Conservation (phyloP, 257 asterid genomes). For the Cinchona pubescens region DNA sequence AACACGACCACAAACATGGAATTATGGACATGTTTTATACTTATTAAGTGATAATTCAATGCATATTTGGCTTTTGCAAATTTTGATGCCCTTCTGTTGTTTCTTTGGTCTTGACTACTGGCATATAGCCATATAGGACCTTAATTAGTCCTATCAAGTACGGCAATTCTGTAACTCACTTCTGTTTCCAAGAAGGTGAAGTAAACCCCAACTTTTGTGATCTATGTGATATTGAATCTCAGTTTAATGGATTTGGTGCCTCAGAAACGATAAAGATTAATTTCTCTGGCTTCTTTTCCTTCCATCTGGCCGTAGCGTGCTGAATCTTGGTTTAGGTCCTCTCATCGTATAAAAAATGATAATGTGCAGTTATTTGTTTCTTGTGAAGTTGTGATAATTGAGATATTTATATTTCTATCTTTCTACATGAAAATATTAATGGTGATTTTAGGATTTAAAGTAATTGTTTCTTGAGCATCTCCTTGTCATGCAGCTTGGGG, state of each 20-base stretch:
- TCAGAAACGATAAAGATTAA: background rate
- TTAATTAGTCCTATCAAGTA: background rate
- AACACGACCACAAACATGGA: background rate
- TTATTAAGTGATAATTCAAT: background rate
- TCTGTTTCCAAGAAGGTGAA: background rate
- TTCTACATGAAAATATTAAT: background rate
- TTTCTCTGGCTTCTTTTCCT: background rate
- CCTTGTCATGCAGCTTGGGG: constrained; percentile 51
- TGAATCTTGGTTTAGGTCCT: background rate
- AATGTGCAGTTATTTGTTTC: background rate
- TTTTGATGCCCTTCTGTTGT: background rate
- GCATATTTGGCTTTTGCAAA: background rate
- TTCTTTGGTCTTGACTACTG: background rate
- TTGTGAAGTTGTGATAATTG: too few species aligned
- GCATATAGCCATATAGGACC: background rate
- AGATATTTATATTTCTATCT: background rate
- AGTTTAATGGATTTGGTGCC: background rate
- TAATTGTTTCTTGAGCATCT: constrained; percentile 10
- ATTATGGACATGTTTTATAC: background rate
- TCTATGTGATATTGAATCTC: background rate
- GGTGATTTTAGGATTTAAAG: background rate
- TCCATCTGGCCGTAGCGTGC: background rate
- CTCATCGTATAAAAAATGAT: background rate
- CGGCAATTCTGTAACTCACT: background rate
- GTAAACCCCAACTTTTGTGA: too few species aligned